Evolutionary conservation across 441 rosid genomes (phyloP).

Genomic region (Euphorbia schlechtendalii): DNA sequence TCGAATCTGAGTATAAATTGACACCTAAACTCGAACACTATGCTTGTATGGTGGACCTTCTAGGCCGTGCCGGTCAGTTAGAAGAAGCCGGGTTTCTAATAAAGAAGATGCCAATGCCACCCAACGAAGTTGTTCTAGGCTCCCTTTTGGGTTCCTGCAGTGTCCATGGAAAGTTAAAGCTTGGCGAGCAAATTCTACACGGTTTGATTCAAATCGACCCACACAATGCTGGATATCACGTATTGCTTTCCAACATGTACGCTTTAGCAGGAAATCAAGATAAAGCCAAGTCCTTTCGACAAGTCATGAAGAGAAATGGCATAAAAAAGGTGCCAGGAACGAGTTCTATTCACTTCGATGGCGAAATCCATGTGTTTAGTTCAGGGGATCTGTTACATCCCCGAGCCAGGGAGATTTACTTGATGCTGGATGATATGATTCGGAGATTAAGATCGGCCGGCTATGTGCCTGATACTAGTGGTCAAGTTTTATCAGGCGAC

Average conservation of each 20-base stretch:
- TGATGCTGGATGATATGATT: conserved; percentile 49
- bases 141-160: conserved; percentile 73
- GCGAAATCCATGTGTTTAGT: conserved; percentile 53
- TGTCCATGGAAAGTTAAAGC: conserved; percentile 48
- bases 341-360: conserved; percentile 55
- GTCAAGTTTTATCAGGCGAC: conserved; percentile 35
- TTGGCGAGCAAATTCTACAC: conserved; percentile 40
- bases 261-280: conserved; percentile 47
- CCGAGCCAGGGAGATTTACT: conserved; percentile 40
- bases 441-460: conserved; percentile 49
- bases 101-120: conserved; percentile 63
- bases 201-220: conserved; percentile 51
- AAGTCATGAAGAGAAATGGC: conserved; percentile 41
- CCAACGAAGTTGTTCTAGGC: conserved; percentile 77
- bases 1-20: conserved; percentile 35
- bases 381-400: conserved; percentile 73
- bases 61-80: conserved; percentile 19
- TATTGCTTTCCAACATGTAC: conserved; percentile 65
- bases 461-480: conserved; percentile 42
- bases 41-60: conserved; percentile 88
- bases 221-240: conserved; percentile 47
- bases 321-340: conserved; percentile 64
- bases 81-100: conserved; percentile 61
- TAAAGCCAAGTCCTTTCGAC: conserved; percentile 45
- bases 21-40: conserved; percentile 69